Evolutionary conservation across 2,329 filamentous ascomycete species (phyloP).

Genomic region (Penicillium brasilianum): DNA sequence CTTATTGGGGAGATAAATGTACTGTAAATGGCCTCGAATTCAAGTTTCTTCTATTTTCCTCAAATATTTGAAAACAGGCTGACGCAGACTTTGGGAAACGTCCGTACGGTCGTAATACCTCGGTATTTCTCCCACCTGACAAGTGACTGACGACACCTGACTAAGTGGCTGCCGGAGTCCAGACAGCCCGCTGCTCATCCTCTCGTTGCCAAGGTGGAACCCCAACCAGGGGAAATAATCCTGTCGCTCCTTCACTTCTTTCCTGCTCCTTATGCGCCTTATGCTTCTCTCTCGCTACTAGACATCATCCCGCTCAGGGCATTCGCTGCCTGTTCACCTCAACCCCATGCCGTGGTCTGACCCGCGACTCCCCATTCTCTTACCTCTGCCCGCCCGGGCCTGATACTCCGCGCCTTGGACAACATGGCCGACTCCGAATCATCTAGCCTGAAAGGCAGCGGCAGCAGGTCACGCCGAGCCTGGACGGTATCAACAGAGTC

Average conservation of each 20-base stretch:
- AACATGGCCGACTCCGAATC: slow-evolving; percentile 44
- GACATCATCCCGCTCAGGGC: neutral
- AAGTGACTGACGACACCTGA: slow-evolving; percentile 7
- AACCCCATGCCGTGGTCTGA: slow-evolving; percentile 12
- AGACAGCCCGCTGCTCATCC: slow-evolving; percentile 1
- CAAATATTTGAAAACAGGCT: neutral
- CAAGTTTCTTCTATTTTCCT: too few species aligned
- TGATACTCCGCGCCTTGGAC: slow-evolving; percentile 9
- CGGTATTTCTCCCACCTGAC: slow-evolving; percentile 11
- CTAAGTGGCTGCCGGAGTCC: slow-evolving; percentile 2
- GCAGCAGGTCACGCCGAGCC: slow-evolving; percentile 39
- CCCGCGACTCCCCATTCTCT: slow-evolving; percentile 1
- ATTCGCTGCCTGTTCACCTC: neutral
- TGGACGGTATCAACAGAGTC: slow-evolving; percentile 43
- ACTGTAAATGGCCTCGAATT: too few species aligned
- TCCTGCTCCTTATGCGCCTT: neutral
- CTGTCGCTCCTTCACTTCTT: neutral
- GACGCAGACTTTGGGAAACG: neutral
- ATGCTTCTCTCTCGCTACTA: neutral
- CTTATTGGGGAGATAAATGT: too few species aligned
- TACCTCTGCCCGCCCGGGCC: slow-evolving; percentile 4
- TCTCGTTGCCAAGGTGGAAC: slow-evolving; percentile 7
- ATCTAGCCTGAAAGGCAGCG: slow-evolving; percentile 43
- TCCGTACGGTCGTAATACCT: slow-evolving; percentile 1
- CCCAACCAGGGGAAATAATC: slow-evolving; percentile 5